Percentiles rank a stretch among this genome's conserved stretches.
phyloP scores from a whole-genome alignment of 2,329 filamentous ascomycete species.

The Diaporthe citri region DNA sequence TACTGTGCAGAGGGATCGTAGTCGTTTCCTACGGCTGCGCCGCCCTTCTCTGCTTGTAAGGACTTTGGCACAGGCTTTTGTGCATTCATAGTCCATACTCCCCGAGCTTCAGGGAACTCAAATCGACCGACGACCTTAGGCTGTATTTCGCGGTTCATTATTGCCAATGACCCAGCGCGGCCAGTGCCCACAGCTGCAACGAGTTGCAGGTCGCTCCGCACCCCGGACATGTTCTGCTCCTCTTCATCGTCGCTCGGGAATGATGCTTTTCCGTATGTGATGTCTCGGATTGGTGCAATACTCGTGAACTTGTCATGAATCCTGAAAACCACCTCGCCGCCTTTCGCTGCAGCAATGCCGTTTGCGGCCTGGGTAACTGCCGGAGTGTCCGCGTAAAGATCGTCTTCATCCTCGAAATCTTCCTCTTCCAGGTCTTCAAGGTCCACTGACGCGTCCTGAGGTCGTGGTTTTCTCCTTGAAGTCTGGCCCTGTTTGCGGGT shows the following conservation, averaged over 20 bases:
- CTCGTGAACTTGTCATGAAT: slow-evolving; percentile 83
- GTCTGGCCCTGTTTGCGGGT: slow-evolving; percentile 72
- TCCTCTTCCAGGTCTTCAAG: slow-evolving; percentile 62
- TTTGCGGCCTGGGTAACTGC: slow-evolving; percentile 51
- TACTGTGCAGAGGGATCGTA: slow-evolving; percentile 72
- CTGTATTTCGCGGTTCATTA: slow-evolving; percentile 83
- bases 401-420: slow-evolving; percentile 71
- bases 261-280: slow-evolving; percentile 74
- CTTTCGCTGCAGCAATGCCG: slow-evolving; percentile 58
- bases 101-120: slow-evolving; percentile 78
- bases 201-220: slow-evolving; percentile 69
- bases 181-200: slow-evolving; percentile 73
- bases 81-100: slow-evolving; percentile 84
- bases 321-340: slow-evolving; percentile 78
- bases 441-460: slow-evolving; percentile 66
- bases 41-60: slow-evolving; percentile 63
- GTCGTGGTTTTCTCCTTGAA: slow-evolving; percentile 73
- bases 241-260: slow-evolving; percentile 60
- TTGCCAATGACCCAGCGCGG: slow-evolving; percentile 76
- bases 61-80: slow-evolving; percentile 76
- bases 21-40: slow-evolving; percentile 64
- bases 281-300: slow-evolving; percentile 82
- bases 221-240: slow-evolving; percentile 58
- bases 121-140: slow-evolving; percentile 78
- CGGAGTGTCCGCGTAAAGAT: slow-evolving; percentile 73